Conservation (phyloP, 2,329 filamentous ascomycete genomes). For the Apiospora phragmitis region DNA sequence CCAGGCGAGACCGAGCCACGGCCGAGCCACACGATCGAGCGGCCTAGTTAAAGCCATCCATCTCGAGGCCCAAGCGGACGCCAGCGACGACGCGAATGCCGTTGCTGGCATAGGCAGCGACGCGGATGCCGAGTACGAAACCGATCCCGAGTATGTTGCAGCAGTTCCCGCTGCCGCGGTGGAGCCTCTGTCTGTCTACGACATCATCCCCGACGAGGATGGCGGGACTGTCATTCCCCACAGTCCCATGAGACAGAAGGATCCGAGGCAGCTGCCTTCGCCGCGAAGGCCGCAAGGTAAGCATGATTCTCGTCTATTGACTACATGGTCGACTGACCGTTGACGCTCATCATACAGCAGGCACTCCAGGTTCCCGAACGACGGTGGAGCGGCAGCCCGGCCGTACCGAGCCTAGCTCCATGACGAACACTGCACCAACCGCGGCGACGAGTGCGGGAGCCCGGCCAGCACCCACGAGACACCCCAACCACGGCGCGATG, state of each 20-base stretch:
- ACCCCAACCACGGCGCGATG: no score
- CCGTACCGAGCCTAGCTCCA: background rate
- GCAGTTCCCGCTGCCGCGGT: background rate
- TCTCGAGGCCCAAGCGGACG: background rate
- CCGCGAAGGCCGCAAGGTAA: no score
- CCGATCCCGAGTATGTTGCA: background rate
- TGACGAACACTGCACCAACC: no score
- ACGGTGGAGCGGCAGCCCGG: no score
- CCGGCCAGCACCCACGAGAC: no score
- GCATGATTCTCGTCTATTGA: no score
- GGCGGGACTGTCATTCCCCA: background rate
- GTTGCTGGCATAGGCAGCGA: background rate
- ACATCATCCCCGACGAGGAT: no score
- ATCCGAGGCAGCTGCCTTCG: no score
- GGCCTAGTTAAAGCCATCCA: background rate
- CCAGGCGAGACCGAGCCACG: background rate
- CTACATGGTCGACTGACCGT: no score
- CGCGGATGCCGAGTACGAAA: background rate
- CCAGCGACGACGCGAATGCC: background rate
- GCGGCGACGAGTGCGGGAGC: no score
- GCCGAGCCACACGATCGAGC: background rate
- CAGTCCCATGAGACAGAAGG: background rate
- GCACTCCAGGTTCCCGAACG: no score
- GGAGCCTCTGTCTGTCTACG: background rate
- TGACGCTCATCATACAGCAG: no score